These are phyloP conservation scores for Alternaria infectoria DNA, from an alignment of 2,329 filamentous ascomycete genomes.

Conservation along the genomic window DNA sequence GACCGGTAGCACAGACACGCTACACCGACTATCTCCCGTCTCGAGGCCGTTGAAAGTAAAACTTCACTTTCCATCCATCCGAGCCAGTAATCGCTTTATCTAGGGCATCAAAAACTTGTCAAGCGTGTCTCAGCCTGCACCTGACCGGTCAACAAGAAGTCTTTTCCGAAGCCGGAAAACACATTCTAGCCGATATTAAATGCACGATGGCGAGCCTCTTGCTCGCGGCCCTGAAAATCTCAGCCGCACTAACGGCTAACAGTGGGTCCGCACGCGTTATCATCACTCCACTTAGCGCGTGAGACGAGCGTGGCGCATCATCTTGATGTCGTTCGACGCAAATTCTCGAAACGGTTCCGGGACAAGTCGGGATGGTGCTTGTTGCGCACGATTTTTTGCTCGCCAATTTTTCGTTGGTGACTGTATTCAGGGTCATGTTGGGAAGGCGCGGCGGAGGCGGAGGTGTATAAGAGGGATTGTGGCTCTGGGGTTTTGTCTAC, in stretches of 20 bases:
- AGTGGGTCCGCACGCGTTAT: constrained; percentile 29
- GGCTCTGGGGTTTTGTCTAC: background rate
- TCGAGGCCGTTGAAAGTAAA: background rate
- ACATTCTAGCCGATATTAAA: background rate
- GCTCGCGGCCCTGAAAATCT: constrained; percentile 31
- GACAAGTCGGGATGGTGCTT: constrained; percentile 23
- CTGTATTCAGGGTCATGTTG: constrained; percentile 10
- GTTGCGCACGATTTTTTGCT: constrained; percentile 18
- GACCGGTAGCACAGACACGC: background rate
- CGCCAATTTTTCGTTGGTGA: constrained; percentile 20
- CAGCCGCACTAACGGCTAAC: constrained; percentile 29
- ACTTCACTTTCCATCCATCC: constrained; percentile 4
- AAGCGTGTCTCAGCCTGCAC: background rate
- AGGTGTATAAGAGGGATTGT: constrained; percentile 18
- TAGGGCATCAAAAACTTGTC: background rate
- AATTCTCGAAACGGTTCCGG: constrained; percentile 17
- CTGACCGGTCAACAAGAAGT: background rate
- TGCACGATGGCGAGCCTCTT: constrained; percentile 6
- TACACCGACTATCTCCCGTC: background rate
- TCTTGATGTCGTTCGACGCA: constrained; percentile 32
- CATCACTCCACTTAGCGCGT: constrained; percentile 28
- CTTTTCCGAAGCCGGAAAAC: background rate
- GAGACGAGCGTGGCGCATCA: constrained; percentile 27
- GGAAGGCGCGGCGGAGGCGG: constrained; percentile 10
- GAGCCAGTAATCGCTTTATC: background rate